A percentile compares a stretch with the other conserved stretches of the same genome.
phyloP scores from a whole-genome alignment of 2,329 filamentous ascomycete species.

The Cordyceps militaris region DNA sequence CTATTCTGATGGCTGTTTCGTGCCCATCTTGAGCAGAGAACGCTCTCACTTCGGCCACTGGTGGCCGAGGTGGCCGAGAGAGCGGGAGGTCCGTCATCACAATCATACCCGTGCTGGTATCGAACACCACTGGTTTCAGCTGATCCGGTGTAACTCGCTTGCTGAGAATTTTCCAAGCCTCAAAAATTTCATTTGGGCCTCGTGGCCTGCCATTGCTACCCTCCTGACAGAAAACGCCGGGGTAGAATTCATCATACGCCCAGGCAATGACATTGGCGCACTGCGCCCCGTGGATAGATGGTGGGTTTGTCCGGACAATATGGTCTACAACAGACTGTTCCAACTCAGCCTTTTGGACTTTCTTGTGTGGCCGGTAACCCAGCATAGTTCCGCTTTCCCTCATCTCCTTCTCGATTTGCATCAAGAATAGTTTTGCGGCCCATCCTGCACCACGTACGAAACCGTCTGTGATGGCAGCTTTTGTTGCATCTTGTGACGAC shows the following conservation, averaged over 20 bases:
- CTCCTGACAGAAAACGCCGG: slow-evolving; percentile 8
- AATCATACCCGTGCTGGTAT: slow-evolving; percentile 1
- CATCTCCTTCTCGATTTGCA: slow-evolving; percentile 3
- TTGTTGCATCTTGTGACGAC: slow-evolving; percentile 4
- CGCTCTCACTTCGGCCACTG: not conserved
- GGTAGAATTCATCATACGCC: slow-evolving; percentile 10
- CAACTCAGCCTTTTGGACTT: not conserved
- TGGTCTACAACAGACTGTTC: slow-evolving; percentile 1
- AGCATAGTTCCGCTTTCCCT: slow-evolving; percentile 6
- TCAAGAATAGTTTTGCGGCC: not conserved
- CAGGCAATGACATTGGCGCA: slow-evolving; percentile 4
- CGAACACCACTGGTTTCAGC: not conserved
- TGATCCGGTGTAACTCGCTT: not conserved
- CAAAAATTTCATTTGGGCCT: not conserved
- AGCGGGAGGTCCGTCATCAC: slow-evolving; percentile 7
- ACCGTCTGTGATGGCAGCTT: slow-evolving; percentile 3
- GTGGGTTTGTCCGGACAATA: slow-evolving; percentile 5
- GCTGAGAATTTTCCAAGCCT: not conserved
- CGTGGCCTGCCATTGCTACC: not conserved
- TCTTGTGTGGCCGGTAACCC: slow-evolving; percentile 7
- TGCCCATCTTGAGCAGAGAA: not conserved
- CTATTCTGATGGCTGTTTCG: not conserved
- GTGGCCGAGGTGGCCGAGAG: not conserved
- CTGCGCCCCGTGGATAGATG: not conserved
- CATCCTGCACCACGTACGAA: slow-evolving; percentile 9